A percentile compares a stretch with the other conserved stretches of the same genome.
phyloP scores from a whole-genome alignment of 257 asterid genomes.

The Sherardia arvensis region DNA sequence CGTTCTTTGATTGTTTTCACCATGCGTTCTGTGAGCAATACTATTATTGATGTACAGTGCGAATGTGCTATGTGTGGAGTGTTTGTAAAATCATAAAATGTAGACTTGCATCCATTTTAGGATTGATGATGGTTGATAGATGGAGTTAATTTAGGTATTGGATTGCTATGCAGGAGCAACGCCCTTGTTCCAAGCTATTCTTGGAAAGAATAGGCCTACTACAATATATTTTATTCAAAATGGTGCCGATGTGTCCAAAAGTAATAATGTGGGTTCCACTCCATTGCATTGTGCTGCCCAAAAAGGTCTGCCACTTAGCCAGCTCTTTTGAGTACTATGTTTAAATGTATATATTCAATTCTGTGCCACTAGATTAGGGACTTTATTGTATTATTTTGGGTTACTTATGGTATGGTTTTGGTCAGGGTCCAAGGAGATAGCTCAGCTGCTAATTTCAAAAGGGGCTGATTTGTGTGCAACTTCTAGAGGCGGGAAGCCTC shows the following conservation, averaged over 20 bases:
- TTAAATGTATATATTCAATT: too few relatives aligned
- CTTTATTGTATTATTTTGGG: not conserved
- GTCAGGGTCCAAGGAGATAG: not conserved
- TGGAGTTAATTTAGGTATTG: not conserved
- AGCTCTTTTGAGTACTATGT: not conserved
- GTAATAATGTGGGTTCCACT: not conserved
- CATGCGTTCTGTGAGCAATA: not conserved
- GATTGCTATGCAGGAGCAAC: not conserved
- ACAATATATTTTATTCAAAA: not conserved
- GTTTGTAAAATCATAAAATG: not conserved
- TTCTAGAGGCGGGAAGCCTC: not conserved
- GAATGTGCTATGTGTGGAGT: not conserved
- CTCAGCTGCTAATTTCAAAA: not conserved
- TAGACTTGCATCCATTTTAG: not conserved
- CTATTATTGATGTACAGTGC: too few relatives aligned
- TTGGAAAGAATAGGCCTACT: not conserved
- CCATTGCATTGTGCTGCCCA: not conserved
- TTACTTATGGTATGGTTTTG: not conserved
- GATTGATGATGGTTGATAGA: not conserved
- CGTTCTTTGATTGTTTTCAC: not conserved
- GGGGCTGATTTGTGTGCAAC: not conserved
- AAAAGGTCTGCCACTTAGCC: not conserved
- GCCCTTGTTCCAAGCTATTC: not conserved
- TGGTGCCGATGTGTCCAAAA: not conserved
- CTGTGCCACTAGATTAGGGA: not conserved